These are phyloP conservation scores for Lactifluus piperatus DNA, from an alignment of 768 basidiomycete genomes.

Conservation along the genomic window DNA sequence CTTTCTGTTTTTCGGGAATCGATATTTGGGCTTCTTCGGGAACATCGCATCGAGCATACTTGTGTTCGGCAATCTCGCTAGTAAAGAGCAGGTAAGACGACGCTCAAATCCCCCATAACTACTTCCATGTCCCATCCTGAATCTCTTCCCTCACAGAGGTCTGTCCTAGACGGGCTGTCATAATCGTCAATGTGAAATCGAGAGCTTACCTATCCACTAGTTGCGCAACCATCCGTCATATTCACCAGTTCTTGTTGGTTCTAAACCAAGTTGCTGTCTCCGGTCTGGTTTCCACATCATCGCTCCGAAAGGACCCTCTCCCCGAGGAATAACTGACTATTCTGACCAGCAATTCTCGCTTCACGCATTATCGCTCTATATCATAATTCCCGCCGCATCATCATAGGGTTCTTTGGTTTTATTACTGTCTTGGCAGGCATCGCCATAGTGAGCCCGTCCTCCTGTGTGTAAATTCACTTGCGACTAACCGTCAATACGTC, in stretches of 20 bases:
- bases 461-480: not conserved
- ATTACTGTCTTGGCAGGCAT: conserved; percentile 27
- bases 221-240: conserved; percentile 32
- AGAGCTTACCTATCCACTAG: conserved; percentile 23
- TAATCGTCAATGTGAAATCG: not conserved
- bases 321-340: not conserved
- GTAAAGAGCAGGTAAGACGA: conserved; percentile 12
- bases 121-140: not conserved
- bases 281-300: conserved; percentile 28
- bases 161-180: not conserved
- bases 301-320: not conserved
- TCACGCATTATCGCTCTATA: conserved; percentile 46
- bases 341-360: conserved; percentile 33
- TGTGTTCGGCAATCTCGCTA: conserved; percentile 15
- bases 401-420: conserved; percentile 30
- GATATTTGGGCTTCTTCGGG: conserved; percentile 39
- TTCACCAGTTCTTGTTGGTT: conserved; percentile 36
- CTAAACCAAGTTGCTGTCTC: conserved; percentile 39
- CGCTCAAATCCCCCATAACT: not conserved
- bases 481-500: not conserved
- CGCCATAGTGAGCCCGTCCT: conserved; percentile 29
- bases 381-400: conserved; percentile 31
- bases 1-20: conserved; percentile 41
- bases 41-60: conserved; percentile 21
- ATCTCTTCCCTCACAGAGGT: conserved; percentile 17